Conservation (phyloP, 495 filamentous ascomycete genomes). For the Aspergillus ellipticus region DNA sequence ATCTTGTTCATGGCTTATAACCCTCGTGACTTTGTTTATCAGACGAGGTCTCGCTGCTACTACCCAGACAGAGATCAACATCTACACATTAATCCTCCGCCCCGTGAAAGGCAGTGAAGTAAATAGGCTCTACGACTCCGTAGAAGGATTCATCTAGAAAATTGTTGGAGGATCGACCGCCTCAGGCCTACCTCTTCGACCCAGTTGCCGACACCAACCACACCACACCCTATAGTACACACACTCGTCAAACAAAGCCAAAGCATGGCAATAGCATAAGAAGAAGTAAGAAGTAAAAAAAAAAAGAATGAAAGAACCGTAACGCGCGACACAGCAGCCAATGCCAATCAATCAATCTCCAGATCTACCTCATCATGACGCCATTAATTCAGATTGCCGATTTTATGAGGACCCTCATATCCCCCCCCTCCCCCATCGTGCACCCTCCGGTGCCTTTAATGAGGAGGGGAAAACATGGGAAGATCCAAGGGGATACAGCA, state of each 20-base stretch:
- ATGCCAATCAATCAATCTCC: no score
- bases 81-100: no score
- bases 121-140: no score
- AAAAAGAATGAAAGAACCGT: neutral
- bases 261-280: constrained; percentile 6
- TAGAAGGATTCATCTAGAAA: no score
- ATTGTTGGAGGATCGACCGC: no score
- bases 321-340: neutral
- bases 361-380: constrained; percentile 18
- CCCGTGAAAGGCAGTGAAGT: no score
- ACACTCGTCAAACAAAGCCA: constrained; percentile 10
- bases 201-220: neutral
- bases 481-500: neutral
- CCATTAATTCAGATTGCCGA: constrained; percentile 13
- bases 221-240: constrained; percentile 21
- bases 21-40: no score
- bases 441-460: no score
- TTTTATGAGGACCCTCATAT: neutral
- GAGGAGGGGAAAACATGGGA: neutral
- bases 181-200: no score
- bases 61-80: no score
- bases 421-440: neutral
- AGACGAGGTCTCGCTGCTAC: no score
- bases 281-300: constrained; percentile 5
- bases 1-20: no score